These are phyloP conservation scores for Macrocystidia cucumis DNA, from an alignment of 1,284 basidiomycete genomes.

Conservation along the genomic window DNA sequence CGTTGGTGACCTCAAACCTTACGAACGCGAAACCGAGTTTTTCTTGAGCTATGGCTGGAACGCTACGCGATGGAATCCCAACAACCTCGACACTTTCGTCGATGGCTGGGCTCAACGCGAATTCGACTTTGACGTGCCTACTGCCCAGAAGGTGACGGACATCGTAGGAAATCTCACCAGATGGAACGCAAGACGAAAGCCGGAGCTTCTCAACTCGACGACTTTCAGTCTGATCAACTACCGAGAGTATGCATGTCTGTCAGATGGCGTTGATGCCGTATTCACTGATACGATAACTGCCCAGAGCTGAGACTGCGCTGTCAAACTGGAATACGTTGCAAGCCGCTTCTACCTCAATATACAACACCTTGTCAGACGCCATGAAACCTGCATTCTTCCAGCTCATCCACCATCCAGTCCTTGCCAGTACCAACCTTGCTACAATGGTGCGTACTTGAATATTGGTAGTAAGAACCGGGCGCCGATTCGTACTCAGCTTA, in stretches of 20 bases:
- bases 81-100: conserved; percentile 48
- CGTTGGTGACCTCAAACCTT: conserved; percentile 68
- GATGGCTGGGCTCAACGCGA: conserved; percentile 56
- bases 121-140: conserved; percentile 38
- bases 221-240: conserved; percentile 60
- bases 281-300: background rate
- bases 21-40: conserved; percentile 65
- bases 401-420: conserved; percentile 55
- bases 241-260: conserved; percentile 44
- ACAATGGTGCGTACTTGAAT: conserved; percentile 28
- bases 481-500: conserved; percentile 24
- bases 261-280: conserved; percentile 4
- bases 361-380: conserved; percentile 36
- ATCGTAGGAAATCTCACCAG: conserved; percentile 55
- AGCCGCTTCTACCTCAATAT: conserved; percentile 45
- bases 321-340: conserved; percentile 40
- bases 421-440: conserved; percentile 48
- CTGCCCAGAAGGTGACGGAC: conserved; percentile 34
- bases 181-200: conserved; percentile 58
- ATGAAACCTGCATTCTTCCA: conserved; percentile 60
- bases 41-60: conserved; percentile 63
- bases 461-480: too few species aligned
- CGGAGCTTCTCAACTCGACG: conserved; percentile 56
- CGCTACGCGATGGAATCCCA: conserved; percentile 38
- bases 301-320: conserved; percentile 49